Evolutionary conservation across 805 yeast genomes (phyloP), one percentile per base, ranked within the genome.

Genomic region (Ogataea henricii): DNA sequence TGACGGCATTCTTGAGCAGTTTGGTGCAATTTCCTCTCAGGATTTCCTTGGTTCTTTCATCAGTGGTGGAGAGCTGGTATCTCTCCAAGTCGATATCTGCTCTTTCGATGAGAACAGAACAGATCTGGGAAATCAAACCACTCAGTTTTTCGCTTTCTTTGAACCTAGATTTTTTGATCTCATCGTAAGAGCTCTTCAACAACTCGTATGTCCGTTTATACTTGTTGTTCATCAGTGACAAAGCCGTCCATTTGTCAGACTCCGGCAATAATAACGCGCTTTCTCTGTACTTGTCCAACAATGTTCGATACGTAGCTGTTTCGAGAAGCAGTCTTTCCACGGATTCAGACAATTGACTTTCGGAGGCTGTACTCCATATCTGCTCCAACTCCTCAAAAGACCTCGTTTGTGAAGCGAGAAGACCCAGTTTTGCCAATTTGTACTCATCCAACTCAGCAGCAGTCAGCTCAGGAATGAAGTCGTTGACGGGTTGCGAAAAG

Each of bases 21-120:
- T 69, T 72, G 35, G 64, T 70, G 38, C 71, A 60, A 47, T 79
- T 79, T 10, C 63, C 59, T 6, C 65, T 47, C 16, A 79, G 59
- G 0, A 73, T 56, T 2, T 48, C 52, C 16, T 49, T 66, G 13
- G 65, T 65, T 2, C 50, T 48, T 0, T 77, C 70, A 20, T 64
- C 59, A 8, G 64, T 67, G 21, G 45, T 50, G 0, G 57, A 42
- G 3, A 76, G 26, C 38, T 66, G 70, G n/a, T 74, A 64, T 46
- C 83, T 64, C 56, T 77, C 82, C 10, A 76, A 55, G 46, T 78
- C 83, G 3, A 78, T 68, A 55, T 79, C 84, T 1, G 80, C 72
- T 41, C 83, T 64, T 26, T 77, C 79, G n/a, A 78, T 73, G 26
- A 71, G 55, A 1, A 78, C 62, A 7, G 73, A 67, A 49, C 77